Evolutionary conservation across 2,329 filamentous ascomycete species (phyloP), one percentile per base, ranked within the genome.

Genomic region (Corniculantispora saksenae): DNA sequence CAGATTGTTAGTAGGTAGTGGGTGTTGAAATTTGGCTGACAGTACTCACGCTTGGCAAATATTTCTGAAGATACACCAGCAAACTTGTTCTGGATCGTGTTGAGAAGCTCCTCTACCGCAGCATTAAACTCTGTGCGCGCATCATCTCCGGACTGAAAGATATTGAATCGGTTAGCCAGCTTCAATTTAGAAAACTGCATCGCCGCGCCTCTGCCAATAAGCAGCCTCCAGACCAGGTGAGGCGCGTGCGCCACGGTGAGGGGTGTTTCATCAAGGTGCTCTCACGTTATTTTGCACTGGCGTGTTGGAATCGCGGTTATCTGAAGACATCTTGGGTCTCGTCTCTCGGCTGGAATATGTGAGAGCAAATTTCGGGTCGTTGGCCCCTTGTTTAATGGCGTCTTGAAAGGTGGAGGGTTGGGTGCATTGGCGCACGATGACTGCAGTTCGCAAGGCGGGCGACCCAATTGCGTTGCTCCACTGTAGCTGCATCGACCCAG

Each of bases 71-170:
- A 96, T 6, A 97, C 89, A 15, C 86, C 87, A 23, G 91, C 89
- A 76, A 97, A 97, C 76, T 97, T 97, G 76, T 87, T 90, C 60
- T 91, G 92, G 0, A 97, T 81, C 54, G 92, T 90, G 74, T 94
- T 93, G 4, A 97, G 82, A 3, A 97, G 84, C 48, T 97, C 92
- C 71, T 97, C 94, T 1, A 97, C 90, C 1, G 93, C 92, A 4
- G 87, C 87, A 2, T 89, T 89, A 64, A 96, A 85, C 74, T 94
- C 90, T 51, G 85, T 82, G 9, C 82, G 83, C 55, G 81, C 79
- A 53, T 84, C 81, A 25, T 85, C 82, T 10, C 53, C 45, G 35
- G 61, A 53, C 61, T 64, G 50, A 15, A 57, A 19, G 2, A 25
- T 35, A 27, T 57, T 6, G 21, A 40, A n/a, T 29, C 27, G 17